Percentiles rank a stretch among this genome's conserved stretches.
Evolutionary conservation across 1,139 yeast genomes (phyloP).

Genomic region (Sugiyamaella neomexicana): DNA sequence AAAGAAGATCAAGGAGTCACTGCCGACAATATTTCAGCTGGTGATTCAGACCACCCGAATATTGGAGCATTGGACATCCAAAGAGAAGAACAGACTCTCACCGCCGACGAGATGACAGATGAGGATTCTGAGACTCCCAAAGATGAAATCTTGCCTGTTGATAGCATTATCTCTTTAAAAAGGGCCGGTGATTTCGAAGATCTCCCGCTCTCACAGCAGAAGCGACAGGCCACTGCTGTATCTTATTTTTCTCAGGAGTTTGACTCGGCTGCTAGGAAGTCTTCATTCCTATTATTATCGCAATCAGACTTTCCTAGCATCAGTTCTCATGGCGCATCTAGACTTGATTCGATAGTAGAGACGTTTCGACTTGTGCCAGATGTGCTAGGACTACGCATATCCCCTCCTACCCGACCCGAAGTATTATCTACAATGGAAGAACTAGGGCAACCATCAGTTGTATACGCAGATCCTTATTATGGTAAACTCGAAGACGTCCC

Average conservation of each 20-base stretch:
- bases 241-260: constrained; percentile 21
- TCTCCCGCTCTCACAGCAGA: background rate
- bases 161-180: background rate
- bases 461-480: constrained; percentile 65
- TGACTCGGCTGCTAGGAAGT: constrained; percentile 10
- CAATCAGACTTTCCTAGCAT: constrained; percentile 17
- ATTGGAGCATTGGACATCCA: too few relatives aligned
- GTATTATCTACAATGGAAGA: constrained; percentile 46
- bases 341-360: constrained; percentile 16
- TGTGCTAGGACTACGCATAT: constrained; percentile 12
- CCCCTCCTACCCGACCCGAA: constrained; percentile 32
- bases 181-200: background rate
- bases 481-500: constrained; percentile 55
- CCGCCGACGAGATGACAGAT: background rate
- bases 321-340: constrained; percentile 22
- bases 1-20: too few relatives aligned
- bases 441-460: constrained; percentile 51
- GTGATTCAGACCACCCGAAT: too few relatives aligned
- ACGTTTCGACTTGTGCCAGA: constrained; percentile 7
- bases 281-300: constrained; percentile 13
- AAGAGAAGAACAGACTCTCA: too few relatives aligned
- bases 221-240: constrained; percentile 1
- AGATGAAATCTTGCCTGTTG: background rate
- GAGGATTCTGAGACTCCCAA: background rate
- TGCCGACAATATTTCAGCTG: too few relatives aligned